A percentile compares a stretch with the other conserved stretches of the same genome.
These are phyloP conservation scores for Colletotrichum lupini DNA, from an alignment of 2,329 filamentous ascomycete species.

Conservation along the genomic window DNA sequence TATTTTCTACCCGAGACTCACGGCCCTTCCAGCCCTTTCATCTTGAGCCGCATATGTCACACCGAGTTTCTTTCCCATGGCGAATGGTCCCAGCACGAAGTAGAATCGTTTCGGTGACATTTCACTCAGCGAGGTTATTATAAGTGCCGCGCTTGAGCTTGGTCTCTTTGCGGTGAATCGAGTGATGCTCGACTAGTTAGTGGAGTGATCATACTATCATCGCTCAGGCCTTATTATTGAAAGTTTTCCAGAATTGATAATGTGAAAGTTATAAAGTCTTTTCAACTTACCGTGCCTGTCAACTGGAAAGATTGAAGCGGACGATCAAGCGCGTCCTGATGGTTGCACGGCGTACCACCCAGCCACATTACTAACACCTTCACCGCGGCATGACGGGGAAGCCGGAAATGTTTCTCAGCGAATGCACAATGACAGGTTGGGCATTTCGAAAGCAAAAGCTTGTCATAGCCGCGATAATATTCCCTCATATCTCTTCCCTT, in stretches of 20 bases:
- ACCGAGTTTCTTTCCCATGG: neutral
- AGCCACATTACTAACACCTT: neutral
- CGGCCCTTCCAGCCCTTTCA: neutral
- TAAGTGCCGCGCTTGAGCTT: neutral
- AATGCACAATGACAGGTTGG: neutral
- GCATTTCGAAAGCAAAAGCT: neutral
- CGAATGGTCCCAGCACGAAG: neutral
- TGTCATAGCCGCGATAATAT: neutral
- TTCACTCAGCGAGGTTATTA: neutral
- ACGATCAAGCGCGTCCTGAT: neutral
- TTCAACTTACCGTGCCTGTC: neutral
- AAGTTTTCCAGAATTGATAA: neutral
- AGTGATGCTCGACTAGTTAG: neutral
- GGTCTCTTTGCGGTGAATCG: neutral
- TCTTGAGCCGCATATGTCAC: neutral
- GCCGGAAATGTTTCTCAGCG: neutral
- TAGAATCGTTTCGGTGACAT: neutral
- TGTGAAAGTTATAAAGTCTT: neutral
- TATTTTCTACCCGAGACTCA: neutral
- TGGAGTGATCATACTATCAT: neutral
- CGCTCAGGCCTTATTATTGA: neutral
- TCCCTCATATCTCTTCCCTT: neutral
- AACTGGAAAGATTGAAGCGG: neutral
- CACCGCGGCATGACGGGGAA: neutral
- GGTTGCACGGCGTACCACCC: neutral